Conservation (phyloP, 345 rosid species). For the Barbarea vulgaris region DNA sequence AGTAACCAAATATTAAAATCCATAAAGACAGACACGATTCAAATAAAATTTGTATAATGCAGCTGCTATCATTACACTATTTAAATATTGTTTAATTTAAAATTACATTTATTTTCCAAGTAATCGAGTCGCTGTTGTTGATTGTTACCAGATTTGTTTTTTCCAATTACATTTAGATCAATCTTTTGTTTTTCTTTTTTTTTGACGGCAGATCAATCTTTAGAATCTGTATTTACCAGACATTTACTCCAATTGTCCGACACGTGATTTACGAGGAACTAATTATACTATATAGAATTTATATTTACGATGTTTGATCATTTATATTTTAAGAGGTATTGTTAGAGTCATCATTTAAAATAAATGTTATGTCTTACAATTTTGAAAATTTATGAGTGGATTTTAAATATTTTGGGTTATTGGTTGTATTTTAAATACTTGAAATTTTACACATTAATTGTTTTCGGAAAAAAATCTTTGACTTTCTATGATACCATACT, state of each 20-base stretch:
- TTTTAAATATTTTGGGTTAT: neutral
- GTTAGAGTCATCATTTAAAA: neutral
- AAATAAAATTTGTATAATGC: conserved; percentile 31
- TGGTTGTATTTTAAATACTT: neutral
- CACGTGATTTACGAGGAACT: neutral
- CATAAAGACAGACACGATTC: conserved; percentile 40
- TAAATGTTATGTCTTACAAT: neutral
- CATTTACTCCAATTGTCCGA: neutral
- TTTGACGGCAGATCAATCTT: conserved; percentile 29
- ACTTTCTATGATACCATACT: neutral
- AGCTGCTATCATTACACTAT: conserved; percentile 43
- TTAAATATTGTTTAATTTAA: conserved; percentile 26
- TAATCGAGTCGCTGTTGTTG: conserved; percentile 3
- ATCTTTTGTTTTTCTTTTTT: too few species aligned
- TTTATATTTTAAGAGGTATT: neutral
- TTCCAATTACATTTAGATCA: too few species aligned
- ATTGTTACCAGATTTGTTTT: too few species aligned
- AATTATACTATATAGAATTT: neutral
- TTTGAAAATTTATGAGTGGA: neutral
- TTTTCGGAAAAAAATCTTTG: neutral
- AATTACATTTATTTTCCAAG: conserved; percentile 1
- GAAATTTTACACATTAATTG: neutral
- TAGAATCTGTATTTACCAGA: conserved; percentile 27
- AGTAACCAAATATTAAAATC: conserved; percentile 30
- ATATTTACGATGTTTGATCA: neutral